phyloP scores from a whole-genome alignment of 1,284 basidiomycete species.

The Pyrrhoderma noxium region DNA sequence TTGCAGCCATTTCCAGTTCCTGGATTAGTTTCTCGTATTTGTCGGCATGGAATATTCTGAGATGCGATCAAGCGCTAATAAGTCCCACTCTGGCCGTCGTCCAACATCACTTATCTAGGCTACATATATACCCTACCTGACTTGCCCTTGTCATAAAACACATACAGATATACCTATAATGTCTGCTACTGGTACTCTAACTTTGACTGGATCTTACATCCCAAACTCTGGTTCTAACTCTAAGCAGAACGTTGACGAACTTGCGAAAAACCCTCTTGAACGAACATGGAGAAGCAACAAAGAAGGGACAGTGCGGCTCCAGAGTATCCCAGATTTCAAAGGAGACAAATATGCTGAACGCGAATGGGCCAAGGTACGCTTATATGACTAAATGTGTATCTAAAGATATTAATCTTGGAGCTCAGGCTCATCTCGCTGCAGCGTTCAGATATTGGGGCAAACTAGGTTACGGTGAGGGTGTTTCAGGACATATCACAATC shows the following conservation, averaged over 20 bases:
- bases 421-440: constrained; percentile 35
- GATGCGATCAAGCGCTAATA: too few relatives aligned
- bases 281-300: constrained; percentile 5
- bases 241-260: background rate
- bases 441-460: constrained; percentile 45
- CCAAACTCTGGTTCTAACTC: too few relatives aligned
- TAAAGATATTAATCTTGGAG: background rate
- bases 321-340: constrained; percentile 23
- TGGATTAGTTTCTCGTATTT: too few relatives aligned
- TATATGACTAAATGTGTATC: background rate
- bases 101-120: too few relatives aligned
- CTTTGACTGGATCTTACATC: background rate
- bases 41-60: too few relatives aligned
- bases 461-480: constrained; percentile 53
- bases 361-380: constrained; percentile 38
- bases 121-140: background rate
- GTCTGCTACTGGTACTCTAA: constrained; percentile 3
- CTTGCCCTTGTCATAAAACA: too few relatives aligned
- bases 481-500: constrained; percentile 38
- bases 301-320: constrained; percentile 4
- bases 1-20: too few relatives aligned
- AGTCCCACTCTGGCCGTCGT: too few relatives aligned
- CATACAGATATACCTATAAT: background rate
- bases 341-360: constrained; percentile 36
- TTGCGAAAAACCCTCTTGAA: constrained; percentile 6